phyloP scores from a whole-genome alignment of 2,329 filamentous ascomycete genomes.

The Botrytis aclada region DNA sequence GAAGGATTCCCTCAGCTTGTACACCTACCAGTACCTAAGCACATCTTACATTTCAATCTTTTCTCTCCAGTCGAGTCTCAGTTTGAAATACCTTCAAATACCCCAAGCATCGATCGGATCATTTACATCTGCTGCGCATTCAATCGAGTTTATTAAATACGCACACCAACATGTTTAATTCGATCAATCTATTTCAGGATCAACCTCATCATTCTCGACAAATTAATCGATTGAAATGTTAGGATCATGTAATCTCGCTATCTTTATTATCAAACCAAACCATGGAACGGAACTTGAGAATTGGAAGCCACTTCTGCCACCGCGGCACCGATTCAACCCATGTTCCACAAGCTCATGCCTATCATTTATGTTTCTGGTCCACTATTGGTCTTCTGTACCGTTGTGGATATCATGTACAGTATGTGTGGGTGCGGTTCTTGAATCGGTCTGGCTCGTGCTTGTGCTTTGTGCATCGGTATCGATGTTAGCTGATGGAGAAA shows the following conservation, averaged over 20 bases:
- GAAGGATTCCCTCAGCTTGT: not conserved
- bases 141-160: not conserved
- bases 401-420: not conserved
- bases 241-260: constrained; percentile 13
- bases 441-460: constrained; percentile 7
- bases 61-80: not conserved
- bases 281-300: not conserved
- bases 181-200: constrained; percentile 14
- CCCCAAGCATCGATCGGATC: not conserved
- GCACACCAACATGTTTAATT: not conserved
- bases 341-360: not conserved
- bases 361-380: not conserved
- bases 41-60: not conserved
- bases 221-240: not conserved
- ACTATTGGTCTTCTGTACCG: not conserved
- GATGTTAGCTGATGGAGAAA: not conserved
- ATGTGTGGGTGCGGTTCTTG: not conserved
- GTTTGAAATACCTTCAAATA: not conserved
- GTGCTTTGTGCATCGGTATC: not conserved
- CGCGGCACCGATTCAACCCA: not conserved
- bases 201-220: not conserved
- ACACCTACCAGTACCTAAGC: not conserved
- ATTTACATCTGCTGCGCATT: not conserved
- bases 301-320: not conserved
- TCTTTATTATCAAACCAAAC: not conserved